A percentile compares a stretch with the other conserved stretches of the same genome.
Conservation (phyloP, 306 rosid genomes). For the Vigna unguiculata region DNA sequence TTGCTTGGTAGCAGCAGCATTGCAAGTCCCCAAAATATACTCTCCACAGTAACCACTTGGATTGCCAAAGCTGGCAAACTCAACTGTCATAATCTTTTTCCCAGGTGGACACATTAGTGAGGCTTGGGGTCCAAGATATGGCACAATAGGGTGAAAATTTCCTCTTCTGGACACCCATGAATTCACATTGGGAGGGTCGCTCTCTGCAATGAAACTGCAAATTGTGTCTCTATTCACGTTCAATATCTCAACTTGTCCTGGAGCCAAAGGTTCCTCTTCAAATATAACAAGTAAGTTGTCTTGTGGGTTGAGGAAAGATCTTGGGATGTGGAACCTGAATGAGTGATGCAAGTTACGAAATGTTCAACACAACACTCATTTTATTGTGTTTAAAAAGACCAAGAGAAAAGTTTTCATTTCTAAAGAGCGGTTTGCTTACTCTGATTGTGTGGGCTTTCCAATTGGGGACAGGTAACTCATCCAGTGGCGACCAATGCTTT, state of each 20-base stretch:
- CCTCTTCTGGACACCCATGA: slow-evolving; percentile 59
- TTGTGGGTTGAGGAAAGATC: slow-evolving; percentile 57
- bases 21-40: slow-evolving; percentile 57
- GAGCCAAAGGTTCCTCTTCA: slow-evolving; percentile 66
- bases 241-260: slow-evolving; percentile 59
- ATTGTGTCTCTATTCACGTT: slow-evolving; percentile 73
- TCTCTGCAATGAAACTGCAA: slow-evolving; percentile 61
- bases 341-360: not conserved
- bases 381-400: slow-evolving; percentile 17
- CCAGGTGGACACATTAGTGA: slow-evolving; percentile 52
- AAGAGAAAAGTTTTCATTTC: too few relatives aligned
- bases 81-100: slow-evolving; percentile 56
- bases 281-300: slow-evolving; percentile 70
- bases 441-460: slow-evolving; percentile 66
- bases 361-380: slow-evolving; percentile 21
- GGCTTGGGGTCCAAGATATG: slow-evolving; percentile 38
- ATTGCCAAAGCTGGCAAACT: slow-evolving; percentile 84
- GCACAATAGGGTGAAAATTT: slow-evolving; percentile 25
- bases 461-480: slow-evolving; percentile 66
- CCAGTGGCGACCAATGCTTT: slow-evolving; percentile 85
- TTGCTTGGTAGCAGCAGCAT: slow-evolving; percentile 35
- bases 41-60: slow-evolving; percentile 71
- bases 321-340: slow-evolving; percentile 79
- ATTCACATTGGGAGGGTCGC: slow-evolving; percentile 64
- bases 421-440: slow-evolving; percentile 46